A percentile compares a stretch with the other conserved stretches of the same genome.
These are phyloP conservation scores for Leersia perrieri DNA, from an alignment of 176 grass and related monocot genomes.

Conservation along the genomic window DNA sequence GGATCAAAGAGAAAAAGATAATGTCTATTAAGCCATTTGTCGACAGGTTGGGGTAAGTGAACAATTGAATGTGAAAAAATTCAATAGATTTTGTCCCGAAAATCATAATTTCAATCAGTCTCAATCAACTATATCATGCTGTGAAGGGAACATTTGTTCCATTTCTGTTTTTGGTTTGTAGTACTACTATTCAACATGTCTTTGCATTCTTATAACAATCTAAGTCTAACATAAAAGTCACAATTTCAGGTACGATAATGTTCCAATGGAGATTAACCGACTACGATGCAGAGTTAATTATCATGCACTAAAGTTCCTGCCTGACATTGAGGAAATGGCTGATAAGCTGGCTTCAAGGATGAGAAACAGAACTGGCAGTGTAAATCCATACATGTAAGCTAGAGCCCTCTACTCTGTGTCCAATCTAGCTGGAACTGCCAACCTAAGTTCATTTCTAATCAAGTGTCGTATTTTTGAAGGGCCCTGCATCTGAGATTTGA, in stretches of 20 bases:
- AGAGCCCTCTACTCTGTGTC: not conserved
- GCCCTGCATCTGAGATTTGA: slow-evolving; percentile 88
- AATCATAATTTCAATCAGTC: not conserved
- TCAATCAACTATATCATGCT: not conserved
- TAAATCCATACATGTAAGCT: slow-evolving; percentile 77
- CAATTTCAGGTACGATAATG: slow-evolving; percentile 75
- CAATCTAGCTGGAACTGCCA: not conserved
- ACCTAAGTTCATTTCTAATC: not conserved
- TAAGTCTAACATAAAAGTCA: not conserved
- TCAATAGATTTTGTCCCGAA: not conserved
- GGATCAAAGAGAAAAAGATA: slow-evolving; percentile 87
- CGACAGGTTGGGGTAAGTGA: slow-evolving; percentile 77
- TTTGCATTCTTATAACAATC: not conserved
- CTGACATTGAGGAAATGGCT: slow-evolving; percentile 83
- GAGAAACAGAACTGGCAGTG: slow-evolving; percentile 62
- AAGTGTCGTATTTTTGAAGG: slow-evolving; percentile 41
- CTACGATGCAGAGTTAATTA: slow-evolving; percentile 83
- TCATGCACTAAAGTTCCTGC: slow-evolving; percentile 74
- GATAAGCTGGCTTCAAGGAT: slow-evolving; percentile 68
- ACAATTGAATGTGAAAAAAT: not conserved
- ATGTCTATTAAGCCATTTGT: slow-evolving; percentile 89
- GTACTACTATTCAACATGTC: not conserved
- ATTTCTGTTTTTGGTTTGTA: not conserved
- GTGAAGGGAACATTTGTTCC: not conserved
- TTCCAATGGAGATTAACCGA: slow-evolving; percentile 73